Evolutionary conservation across 2,329 filamentous ascomycete species (phyloP), one percentile per base, ranked within the genome.

Genomic region (Sphaerulina populicola): DNA sequence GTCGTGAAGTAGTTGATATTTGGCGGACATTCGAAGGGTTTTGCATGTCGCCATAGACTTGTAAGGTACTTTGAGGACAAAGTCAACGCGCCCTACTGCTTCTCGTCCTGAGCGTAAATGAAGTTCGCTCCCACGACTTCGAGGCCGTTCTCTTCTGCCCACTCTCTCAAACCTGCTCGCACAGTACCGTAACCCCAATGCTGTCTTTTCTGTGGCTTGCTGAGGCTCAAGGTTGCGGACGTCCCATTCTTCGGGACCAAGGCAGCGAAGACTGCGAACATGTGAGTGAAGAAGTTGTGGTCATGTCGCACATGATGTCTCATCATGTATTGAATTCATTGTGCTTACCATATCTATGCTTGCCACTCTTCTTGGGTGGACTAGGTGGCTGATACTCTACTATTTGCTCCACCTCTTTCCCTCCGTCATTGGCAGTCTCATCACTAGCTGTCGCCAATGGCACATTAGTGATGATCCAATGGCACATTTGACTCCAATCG

Each of bases 401-500:
- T 6, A 78, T 59, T 39, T 75, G 70, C 27, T 69, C 64, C 1
- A 59, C 55, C 6, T 51, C 30, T n/a, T 40, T 40, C 15, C 45
- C 8, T 6, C 42, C 35, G 23, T 52, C 33, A 14, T 39, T n/a
- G 9, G 23, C 14, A 29, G 39, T 38, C 36, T 39, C 46, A 6
- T 29, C 33, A 27, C 44, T 50, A 29, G 31, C 49, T 15, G 51
- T 44, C 2, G 58, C 54, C 2, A 71, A 47, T 1, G 63, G 59
- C 5, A 72, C 59, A 23, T 69, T 67, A 7, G 71, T 64, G 1
- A 66, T 66, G 45, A 75, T 70, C 77, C 77, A 80, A 61, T 81
- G 78, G 60, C 77, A 80, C 66, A 81, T 74, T 55, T 81, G 74
- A 15, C 69, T 71, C 76, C 76, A 79, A 49, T 76, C 69, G 1